A percentile compares a stretch with the other conserved stretches of the same genome.
phyloP scores from a whole-genome alignment of 1,139 yeast species.

The Pichia sp. region DNA sequence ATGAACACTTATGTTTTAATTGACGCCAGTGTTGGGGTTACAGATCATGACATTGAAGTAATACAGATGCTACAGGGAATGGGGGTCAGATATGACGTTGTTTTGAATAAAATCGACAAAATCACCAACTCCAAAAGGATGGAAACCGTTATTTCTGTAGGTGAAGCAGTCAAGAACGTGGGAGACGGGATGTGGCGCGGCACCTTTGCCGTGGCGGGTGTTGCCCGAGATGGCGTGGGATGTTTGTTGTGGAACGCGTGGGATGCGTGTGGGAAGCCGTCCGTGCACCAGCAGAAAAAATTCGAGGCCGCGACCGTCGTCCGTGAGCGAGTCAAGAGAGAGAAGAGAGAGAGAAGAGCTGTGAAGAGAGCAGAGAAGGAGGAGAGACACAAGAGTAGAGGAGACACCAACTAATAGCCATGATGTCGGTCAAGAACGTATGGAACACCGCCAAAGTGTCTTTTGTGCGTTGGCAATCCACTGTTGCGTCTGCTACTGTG shows the following conservation, averaged over 20 bases:
- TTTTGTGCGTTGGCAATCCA: neutral
- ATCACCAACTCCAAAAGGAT: conserved; percentile 23
- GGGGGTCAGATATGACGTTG: conserved; percentile 66
- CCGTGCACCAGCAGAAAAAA: neutral
- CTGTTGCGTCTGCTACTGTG: neutral
- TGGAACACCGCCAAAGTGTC: neutral
- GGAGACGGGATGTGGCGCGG: conserved; percentile 5
- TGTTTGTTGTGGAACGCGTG: neutral
- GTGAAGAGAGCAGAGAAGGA: neutral
- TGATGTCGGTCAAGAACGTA: neutral
- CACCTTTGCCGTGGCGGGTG: neutral
- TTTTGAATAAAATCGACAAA: conserved; percentile 71
- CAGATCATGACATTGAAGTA: conserved; percentile 48
- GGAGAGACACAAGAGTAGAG: neutral
- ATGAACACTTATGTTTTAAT: conserved; percentile 55
- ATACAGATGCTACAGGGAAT: conserved; percentile 42
- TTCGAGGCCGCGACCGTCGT: neutral
- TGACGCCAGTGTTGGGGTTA: conserved; percentile 53
- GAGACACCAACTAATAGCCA: neutral
- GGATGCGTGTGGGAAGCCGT: neutral
- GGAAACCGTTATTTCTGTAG: conserved; percentile 16
- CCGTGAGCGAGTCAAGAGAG: neutral
- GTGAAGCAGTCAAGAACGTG: conserved; percentile 23
- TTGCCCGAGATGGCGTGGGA: neutral
- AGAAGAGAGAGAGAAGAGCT: neutral